phyloP scores from a whole-genome alignment of 1,139 yeast species.

The Blastobotrys raffinosifermentans region DNA sequence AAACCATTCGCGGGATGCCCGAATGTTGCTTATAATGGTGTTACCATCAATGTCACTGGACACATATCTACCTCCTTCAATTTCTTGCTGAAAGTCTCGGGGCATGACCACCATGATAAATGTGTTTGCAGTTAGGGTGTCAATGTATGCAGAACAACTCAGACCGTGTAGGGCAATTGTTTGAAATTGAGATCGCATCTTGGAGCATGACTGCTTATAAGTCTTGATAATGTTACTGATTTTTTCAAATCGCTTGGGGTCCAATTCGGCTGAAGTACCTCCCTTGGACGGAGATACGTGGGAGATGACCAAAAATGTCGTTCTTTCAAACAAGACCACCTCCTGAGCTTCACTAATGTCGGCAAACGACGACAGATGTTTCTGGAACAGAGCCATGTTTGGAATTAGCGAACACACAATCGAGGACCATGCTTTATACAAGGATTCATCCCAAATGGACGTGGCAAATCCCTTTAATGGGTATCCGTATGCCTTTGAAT shows the following conservation, averaged over 20 bases:
- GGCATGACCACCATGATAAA: conserved; percentile 67
- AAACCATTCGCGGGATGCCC: conserved; percentile 62
- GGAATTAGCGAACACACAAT: conserved; percentile 94
- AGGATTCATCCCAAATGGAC: conserved; percentile 95
- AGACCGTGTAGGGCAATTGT: conserved; percentile 72
- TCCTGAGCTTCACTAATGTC: conserved; percentile 79
- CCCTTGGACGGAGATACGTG: conserved; percentile 33
- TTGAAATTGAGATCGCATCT: conserved; percentile 77
- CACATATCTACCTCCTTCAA: conserved; percentile 18
- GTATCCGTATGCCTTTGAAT: conserved; percentile 74
- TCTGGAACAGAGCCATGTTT: conserved; percentile 76
- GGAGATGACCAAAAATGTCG: conserved; percentile 88
- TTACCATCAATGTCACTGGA: conserved; percentile 50
- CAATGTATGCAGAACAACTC: conserved; percentile 63
- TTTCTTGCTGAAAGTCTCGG: conserved; percentile 27
- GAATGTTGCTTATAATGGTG: conserved; percentile 59
- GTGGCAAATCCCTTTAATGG: conserved; percentile 87
- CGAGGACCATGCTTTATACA: conserved; percentile 95
- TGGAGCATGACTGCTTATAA: conserved; percentile 87
- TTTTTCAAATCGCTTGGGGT: conserved; percentile 91
- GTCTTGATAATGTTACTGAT: conserved; percentile 91
- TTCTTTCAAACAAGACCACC: conserved; percentile 84
- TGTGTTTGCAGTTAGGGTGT: conserved; percentile 65
- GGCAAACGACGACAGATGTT: conserved; percentile 68
- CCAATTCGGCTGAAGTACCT: conserved; percentile 36